These are phyloP conservation scores for Ambrosiella xylebori DNA, from an alignment of 2,329 filamentous ascomycete genomes.

Conservation along the genomic window DNA sequence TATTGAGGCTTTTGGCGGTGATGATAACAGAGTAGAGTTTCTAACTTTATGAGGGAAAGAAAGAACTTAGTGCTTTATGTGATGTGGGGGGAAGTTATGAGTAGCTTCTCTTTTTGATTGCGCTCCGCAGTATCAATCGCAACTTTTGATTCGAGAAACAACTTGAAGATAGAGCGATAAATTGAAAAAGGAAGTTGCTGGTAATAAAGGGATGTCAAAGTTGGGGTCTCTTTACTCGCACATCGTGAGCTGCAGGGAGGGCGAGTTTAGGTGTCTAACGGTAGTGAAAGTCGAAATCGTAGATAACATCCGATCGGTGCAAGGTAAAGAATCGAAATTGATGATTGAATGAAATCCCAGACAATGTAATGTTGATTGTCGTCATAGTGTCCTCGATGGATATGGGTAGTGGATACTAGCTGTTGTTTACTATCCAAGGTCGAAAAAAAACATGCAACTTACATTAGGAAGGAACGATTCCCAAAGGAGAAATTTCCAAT, in stretches of 20 bases:
- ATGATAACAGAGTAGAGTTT: no score
- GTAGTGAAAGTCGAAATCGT: background rate
- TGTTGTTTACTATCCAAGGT: background rate
- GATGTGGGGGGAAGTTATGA: no score
- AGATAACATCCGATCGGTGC: background rate
- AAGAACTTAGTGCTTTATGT: no score
- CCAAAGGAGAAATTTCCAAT: conserved; percentile 4
- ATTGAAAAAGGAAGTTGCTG: background rate
- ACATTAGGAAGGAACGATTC: conserved; percentile 4
- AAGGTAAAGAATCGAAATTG: background rate
- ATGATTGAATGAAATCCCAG: background rate
- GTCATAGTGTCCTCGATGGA: no score
- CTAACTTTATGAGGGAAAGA: no score
- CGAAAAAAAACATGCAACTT: background rate
- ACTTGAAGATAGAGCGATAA: background rate
- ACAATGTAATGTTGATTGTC: background rate
- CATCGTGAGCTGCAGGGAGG: background rate
- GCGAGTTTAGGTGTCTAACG: background rate
- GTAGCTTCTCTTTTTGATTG: no score
- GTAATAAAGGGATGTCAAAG: background rate
- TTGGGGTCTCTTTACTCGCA: background rate
- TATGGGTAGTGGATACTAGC: background rate
- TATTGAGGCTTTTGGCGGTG: no score
- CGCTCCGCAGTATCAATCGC: no score
- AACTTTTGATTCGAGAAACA: background rate